Evolutionary conservation across 2,329 filamentous ascomycete genomes (phyloP), one percentile per base, ranked within the genome.

Genomic region (Neospermospora avenae): DNA sequence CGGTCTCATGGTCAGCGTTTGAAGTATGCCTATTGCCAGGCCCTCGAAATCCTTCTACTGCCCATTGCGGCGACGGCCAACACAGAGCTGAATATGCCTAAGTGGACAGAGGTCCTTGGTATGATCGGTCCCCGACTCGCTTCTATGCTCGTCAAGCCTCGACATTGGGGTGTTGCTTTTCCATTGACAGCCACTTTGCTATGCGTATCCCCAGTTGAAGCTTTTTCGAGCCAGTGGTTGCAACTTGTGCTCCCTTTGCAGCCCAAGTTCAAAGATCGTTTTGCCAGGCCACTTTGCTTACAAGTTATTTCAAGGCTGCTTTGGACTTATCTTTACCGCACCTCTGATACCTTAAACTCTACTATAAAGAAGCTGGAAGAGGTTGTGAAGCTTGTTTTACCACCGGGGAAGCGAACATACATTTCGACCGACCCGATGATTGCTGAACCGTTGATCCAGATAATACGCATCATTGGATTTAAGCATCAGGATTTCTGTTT

Each of bases 401-500:
- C 93, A 22, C 82, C 86, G 13, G 87, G 90, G 7, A 95, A 89
- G 73, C 88, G 88, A 66, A 88, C 90, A 1, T 86, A 96, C 61
- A 80, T 96, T 24, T 91, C 90, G 0, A 91, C 90, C 1, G 95
- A 99, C 63, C 83, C 87, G 0, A 82, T 86, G n/a, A 88, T 96
- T 62, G 88, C 90, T 2, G 93, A 97, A 51, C 93, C 95, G 1
- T 77, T 98, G 65, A 93, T 98, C 59, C 93, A 98, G 69, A 86
- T 98, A 31, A 93, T 98, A 63, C 86, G 96, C 35, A 92, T 97
- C 70, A 92, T 99, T 70, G 96, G 93, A 2, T 97, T 89, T 77
- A 96, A 91, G 71, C 86, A 96, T 68, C 93, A 93, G 56, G 95
- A 99, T 69, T 88, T 96, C 65, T 98, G 93, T 75, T 96, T 98